Evolutionary conservation across 306 rosid genomes (phyloP).

Genomic region (Cotoneaster glaucophyllus): DNA sequence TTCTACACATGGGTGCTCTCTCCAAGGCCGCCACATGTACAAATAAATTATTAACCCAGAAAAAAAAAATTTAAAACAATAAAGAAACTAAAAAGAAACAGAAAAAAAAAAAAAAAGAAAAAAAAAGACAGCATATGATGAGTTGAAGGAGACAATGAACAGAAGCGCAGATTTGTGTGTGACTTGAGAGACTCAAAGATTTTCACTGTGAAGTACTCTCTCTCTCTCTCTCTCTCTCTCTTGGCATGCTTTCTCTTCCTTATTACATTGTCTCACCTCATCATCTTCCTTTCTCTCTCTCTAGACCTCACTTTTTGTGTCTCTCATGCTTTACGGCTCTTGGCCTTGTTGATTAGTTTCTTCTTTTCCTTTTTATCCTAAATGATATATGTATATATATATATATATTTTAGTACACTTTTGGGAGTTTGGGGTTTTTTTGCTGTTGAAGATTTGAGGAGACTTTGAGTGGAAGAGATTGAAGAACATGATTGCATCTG

Average conservation of each 20-base stretch:
- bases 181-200: not conserved
- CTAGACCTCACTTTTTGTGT: constrained; percentile 18
- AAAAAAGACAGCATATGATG: constrained; percentile 20
- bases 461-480: constrained; percentile 44
- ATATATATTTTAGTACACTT: constrained; percentile 11
- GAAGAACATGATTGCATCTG: constrained; percentile 46
- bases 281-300: not conserved
- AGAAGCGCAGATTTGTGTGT: not conserved
- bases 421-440: constrained; percentile 13
- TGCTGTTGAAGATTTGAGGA: constrained; percentile 25
- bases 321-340: constrained; percentile 22
- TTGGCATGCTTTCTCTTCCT: constrained; percentile 25
- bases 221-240: constrained; percentile 1
- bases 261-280: not conserved
- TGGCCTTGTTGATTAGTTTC: constrained; percentile 8
- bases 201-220: not conserved
- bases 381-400: not conserved
- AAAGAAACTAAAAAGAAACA: not conserved
- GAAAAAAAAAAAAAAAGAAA: not conserved
- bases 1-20: constrained; percentile 2
- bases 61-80: not conserved
- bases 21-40: not conserved
- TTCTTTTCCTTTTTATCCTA: not conserved
- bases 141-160: constrained; percentile 22
- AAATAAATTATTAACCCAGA: not conserved